Evolutionary conservation across 306 rosid genomes (phyloP).

Genomic region (Gynostemma pentaphyllum): DNA sequence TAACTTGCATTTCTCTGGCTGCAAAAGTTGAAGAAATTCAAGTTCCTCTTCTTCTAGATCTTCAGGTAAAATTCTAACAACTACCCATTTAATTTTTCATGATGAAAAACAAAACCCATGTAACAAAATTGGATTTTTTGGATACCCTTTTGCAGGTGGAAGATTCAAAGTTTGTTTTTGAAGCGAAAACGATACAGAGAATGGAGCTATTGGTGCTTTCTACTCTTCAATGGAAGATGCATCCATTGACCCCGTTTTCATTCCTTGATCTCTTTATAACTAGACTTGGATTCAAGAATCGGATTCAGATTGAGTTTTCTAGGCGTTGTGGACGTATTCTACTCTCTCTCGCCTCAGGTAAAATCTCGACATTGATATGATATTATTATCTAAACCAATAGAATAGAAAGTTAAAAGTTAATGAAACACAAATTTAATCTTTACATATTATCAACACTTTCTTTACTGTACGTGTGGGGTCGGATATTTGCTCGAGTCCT

Average conservation of each 20-base stretch:
- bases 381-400: no score
- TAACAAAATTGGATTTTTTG: not conserved
- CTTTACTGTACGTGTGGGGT: no score
- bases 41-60: slow-evolving; percentile 83
- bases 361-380: no score
- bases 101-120: not conserved
- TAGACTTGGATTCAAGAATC: slow-evolving; percentile 62
- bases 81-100: not conserved
- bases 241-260: slow-evolving; percentile 79
- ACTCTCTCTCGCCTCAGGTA: slow-evolving; percentile 61
- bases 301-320: slow-evolving; percentile 62
- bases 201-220: slow-evolving; percentile 86
- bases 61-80: slow-evolving; percentile 41
- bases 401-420: no score
- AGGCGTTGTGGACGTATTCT: slow-evolving; percentile 65
- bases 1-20: slow-evolving; percentile 84
- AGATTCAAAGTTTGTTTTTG: slow-evolving; percentile 47
- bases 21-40: slow-evolving; percentile 94
- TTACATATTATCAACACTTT: no score
- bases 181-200: slow-evolving; percentile 77
- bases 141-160: slow-evolving; percentile 38
- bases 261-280: slow-evolving; percentile 68
- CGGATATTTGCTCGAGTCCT: no score
- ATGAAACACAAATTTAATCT: no score
- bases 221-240: slow-evolving; percentile 85